Conservation (phyloP, 208 protist genomes). For the Leishmania gerbilli region DNA sequence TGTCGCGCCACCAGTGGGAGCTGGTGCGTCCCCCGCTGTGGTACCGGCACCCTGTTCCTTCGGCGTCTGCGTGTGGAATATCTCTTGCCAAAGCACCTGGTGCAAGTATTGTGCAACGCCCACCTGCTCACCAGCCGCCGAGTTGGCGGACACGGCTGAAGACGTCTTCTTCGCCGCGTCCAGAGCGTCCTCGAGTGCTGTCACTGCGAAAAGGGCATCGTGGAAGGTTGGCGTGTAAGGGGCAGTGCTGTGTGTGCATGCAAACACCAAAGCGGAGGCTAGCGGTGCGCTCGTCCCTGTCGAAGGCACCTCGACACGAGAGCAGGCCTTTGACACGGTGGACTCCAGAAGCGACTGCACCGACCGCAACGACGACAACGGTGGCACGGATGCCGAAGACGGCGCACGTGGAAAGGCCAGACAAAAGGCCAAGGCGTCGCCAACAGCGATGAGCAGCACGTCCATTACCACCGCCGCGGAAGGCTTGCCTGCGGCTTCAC, state of each 20-base stretch:
- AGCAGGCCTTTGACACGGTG: neutral
- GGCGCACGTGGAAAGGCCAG: slow-evolving; percentile 38
- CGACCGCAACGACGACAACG: slow-evolving; percentile 6
- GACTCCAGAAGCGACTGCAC: slow-evolving; percentile 17
- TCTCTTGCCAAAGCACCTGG: neutral
- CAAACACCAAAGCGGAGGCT: slow-evolving; percentile 12
- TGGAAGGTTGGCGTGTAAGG: slow-evolving; percentile 24
- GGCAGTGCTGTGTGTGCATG: slow-evolving; percentile 26
- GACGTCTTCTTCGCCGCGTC: neutral
- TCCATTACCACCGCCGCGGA: slow-evolving; percentile 27
- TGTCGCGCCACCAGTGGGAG: neutral
- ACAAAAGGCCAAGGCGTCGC: slow-evolving; percentile 46
- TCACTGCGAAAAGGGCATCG: slow-evolving; percentile 25
- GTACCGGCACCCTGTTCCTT: neutral
- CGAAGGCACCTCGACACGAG: neutral
- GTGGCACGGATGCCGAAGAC: neutral
- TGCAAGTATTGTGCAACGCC: slow-evolving; percentile 1
- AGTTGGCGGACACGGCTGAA: neutral
- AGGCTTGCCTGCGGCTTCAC: neutral
- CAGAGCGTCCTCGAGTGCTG: slow-evolving; percentile 22
- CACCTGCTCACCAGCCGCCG: neutral
- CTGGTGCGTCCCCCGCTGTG: neutral
- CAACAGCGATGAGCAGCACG: slow-evolving; percentile 51
- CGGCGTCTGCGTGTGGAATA: neutral
- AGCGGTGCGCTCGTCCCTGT: neutral